phyloP scores from a whole-genome alignment of 352 stramenopile genomes.

The Globisporangium cylindrosporum region DNA sequence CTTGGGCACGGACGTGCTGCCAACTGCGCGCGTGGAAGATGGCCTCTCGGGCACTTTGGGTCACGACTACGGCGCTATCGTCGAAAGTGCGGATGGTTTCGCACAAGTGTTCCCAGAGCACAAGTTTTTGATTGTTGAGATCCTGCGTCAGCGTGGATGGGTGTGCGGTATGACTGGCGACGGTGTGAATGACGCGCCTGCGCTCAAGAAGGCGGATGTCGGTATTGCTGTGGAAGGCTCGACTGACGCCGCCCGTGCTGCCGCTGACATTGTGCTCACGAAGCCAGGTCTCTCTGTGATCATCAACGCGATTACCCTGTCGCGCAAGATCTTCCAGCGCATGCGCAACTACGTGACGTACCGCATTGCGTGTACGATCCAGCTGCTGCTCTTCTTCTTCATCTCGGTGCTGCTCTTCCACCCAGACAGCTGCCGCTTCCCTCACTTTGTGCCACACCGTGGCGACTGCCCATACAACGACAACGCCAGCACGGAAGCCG shows the following conservation, averaged over 20 bases:
- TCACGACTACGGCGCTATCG: slow-evolving; percentile 74
- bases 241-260: slow-evolving; percentile 86
- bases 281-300: slow-evolving; percentile 92
- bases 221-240: slow-evolving; percentile 82
- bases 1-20: slow-evolving; percentile 74
- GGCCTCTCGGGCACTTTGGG: slow-evolving; percentile 50
- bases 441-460: slow-evolving; percentile 56
- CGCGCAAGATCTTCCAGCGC: slow-evolving; percentile 92
- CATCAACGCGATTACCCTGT: slow-evolving; percentile 87
- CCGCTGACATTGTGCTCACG: slow-evolving; percentile 93
- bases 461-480: slow-evolving; percentile 50
- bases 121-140: slow-evolving; percentile 90
- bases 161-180: slow-evolving; percentile 78
- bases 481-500: slow-evolving; percentile 34
- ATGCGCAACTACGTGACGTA: slow-evolving; percentile 95
- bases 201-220: slow-evolving; percentile 67
- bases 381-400: slow-evolving; percentile 93
- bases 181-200: slow-evolving; percentile 63
- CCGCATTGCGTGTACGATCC: slow-evolving; percentile 89
- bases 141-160: slow-evolving; percentile 77
- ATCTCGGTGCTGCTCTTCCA: slow-evolving; percentile 90
- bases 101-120: slow-evolving; percentile 91
- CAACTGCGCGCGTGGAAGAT: slow-evolving; percentile 56
- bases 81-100: slow-evolving; percentile 93
- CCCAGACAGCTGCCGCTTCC: slow-evolving; percentile 71